Evolutionary conservation across 495 filamentous ascomycete species (phyloP).

Genomic region (Penicillium samsonianum): DNA sequence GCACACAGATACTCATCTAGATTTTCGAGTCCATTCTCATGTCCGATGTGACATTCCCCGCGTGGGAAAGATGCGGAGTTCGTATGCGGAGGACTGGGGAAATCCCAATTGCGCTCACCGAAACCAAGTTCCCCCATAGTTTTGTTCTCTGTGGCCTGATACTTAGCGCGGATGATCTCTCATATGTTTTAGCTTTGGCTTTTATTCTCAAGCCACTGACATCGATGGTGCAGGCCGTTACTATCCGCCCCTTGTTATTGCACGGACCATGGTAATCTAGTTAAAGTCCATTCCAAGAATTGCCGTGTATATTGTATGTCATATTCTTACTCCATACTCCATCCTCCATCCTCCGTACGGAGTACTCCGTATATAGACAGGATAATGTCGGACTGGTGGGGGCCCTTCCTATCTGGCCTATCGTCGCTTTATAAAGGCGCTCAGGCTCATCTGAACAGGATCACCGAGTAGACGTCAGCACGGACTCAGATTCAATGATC

Average conservation of each 20-base stretch:
- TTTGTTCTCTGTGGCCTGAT: too few species aligned
- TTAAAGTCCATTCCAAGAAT: too few species aligned
- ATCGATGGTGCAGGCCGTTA: neutral
- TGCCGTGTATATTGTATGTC: too few species aligned
- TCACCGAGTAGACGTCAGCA: too few species aligned
- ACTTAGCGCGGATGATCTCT: neutral
- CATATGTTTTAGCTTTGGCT: neutral
- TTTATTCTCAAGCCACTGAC: constrained; percentile 7
- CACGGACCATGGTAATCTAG: constrained; percentile 8
- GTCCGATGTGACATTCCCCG: constrained; percentile 7
- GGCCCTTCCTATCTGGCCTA: too few species aligned
- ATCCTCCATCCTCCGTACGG: too few species aligned
- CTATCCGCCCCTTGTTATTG: neutral
- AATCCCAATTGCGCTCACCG: constrained; percentile 8
- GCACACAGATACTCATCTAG: neutral
- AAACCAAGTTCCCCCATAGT: neutral
- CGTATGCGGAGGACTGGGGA: constrained; percentile 15
- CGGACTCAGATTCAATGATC: too few species aligned
- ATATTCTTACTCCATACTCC: too few species aligned
- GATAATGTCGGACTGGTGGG: too few species aligned
- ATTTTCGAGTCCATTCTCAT: neutral
- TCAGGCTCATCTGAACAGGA: too few species aligned
- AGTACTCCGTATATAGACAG: too few species aligned
- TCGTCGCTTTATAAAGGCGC: too few species aligned
- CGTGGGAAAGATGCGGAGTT: neutral